Conservation (phyloP, 768 basidiomycete genomes). For the Holtermanniella nyarrowii region DNA sequence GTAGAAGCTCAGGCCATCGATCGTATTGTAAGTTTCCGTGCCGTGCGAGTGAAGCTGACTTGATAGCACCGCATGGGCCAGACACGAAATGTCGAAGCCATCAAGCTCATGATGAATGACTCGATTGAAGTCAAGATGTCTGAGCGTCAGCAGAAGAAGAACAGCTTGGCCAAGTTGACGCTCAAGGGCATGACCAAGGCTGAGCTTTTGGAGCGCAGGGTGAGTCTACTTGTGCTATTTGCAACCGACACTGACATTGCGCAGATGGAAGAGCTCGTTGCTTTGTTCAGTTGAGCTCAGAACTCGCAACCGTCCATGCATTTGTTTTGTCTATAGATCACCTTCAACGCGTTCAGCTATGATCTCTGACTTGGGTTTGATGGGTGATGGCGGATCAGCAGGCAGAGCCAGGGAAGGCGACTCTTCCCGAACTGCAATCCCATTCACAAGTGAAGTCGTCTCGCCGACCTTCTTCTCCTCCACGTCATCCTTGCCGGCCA, state of each 20-base stretch:
- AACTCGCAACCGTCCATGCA: neutral
- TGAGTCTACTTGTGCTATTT: constrained; percentile 38
- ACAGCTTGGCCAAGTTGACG: constrained; percentile 86
- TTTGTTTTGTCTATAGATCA: neutral
- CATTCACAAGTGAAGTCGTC: neutral
- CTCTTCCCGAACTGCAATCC: constrained; percentile 2
- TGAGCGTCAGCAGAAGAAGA: constrained; percentile 90
- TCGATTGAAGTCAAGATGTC: constrained; percentile 87
- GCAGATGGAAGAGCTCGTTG: neutral
- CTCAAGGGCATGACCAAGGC: constrained; percentile 78
- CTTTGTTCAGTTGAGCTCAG: neutral
- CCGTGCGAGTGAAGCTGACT: constrained; percentile 4
- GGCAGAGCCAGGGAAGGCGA: constrained; percentile 8
- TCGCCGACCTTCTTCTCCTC: neutral
- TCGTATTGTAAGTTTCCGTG: constrained; percentile 62
- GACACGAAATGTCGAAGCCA: constrained; percentile 76
- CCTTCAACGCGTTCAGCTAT: neutral
- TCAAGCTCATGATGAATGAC: constrained; percentile 87
- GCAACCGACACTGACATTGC: neutral
- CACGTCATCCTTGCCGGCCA: constrained; percentile 11
- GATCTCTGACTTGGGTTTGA: neutral
- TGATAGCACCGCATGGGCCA: constrained; percentile 87
- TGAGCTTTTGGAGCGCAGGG: constrained; percentile 72
- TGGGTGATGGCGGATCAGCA: constrained; percentile 12
- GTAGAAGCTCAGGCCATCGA: constrained; percentile 98